phyloP scores from a whole-genome alignment of 495 filamentous ascomycete genomes.

The Tuber melanosporum region DNA sequence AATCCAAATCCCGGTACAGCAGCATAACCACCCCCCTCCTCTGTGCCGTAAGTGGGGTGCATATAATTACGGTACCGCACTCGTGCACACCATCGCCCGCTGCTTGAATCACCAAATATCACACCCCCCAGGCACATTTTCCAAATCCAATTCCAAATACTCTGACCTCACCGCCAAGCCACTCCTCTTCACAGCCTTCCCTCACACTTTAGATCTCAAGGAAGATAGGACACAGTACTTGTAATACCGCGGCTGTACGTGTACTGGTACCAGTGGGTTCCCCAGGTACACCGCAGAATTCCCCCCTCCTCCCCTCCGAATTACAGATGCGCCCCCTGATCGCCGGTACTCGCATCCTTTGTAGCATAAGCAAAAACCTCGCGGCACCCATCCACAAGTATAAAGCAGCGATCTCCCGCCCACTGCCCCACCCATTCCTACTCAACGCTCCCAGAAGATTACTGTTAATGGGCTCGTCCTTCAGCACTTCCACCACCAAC shows the following conservation, averaged over 20 bases:
- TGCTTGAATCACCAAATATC: not conserved
- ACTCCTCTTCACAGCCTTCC: not conserved
- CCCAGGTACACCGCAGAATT: not conserved
- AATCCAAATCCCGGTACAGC: not conserved
- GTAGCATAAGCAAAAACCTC: not conserved
- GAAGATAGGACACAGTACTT: not conserved
- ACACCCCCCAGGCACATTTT: not conserved
- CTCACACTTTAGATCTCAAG: slow-evolving; percentile 6
- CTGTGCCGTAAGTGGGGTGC: no score
- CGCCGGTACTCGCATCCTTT: not conserved
- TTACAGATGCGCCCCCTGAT: not conserved
- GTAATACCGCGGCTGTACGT: no score
- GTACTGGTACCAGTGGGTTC: not conserved
- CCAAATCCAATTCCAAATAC: slow-evolving; percentile 30
- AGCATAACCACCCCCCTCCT: no score
- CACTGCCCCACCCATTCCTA: slow-evolving; percentile 50
- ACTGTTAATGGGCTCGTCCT: slow-evolving; percentile 62
- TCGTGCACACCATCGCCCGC: not conserved
- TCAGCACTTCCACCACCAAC: slow-evolving; percentile 54
- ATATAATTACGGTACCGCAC: not conserved
- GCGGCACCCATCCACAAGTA: not conserved
- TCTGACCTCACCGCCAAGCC: slow-evolving; percentile 23
- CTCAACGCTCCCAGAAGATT: slow-evolving; percentile 32
- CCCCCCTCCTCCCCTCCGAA: not conserved
- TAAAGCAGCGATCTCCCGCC: slow-evolving; percentile 20